These are phyloP conservation scores for Friedmanniomyces simplex DNA, from an alignment of 495 filamentous ascomycete species.

Conservation along the genomic window DNA sequence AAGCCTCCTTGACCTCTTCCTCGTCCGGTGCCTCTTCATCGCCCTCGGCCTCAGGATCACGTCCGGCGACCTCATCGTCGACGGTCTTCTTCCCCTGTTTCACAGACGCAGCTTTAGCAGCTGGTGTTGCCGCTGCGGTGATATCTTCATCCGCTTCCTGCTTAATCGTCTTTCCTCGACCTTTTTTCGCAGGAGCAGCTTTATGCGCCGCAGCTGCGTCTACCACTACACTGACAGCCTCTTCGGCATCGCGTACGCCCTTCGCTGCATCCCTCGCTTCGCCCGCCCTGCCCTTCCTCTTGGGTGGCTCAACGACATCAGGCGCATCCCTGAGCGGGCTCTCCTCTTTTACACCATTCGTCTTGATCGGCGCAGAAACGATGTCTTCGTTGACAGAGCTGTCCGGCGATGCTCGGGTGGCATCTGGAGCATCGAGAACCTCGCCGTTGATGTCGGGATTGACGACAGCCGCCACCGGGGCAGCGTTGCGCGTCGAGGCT, in stretches of 20 bases:
- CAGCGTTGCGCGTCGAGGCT: conserved; percentile 4
- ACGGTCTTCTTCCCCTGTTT: conserved; percentile 24
- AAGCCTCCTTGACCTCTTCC: conserved; percentile 36
- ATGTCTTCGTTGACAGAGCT: conserved; percentile 28
- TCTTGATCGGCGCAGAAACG: conserved; percentile 25
- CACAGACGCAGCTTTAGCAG: conserved; percentile 20
- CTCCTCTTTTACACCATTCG: conserved; percentile 5
- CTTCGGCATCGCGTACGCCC: not conserved
- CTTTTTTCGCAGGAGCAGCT: not conserved
- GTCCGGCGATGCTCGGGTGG: conserved; percentile 37
- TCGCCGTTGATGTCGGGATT: conserved; percentile 37
- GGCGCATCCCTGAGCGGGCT: conserved; percentile 25
- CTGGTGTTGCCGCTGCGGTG: conserved; percentile 16
- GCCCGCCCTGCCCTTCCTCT: conserved; percentile 12
- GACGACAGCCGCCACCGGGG: not conserved
- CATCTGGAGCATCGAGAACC: conserved; percentile 35
- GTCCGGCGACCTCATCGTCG: conserved; percentile 7
- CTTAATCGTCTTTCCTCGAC: conserved; percentile 14
- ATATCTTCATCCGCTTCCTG: conserved; percentile 23
- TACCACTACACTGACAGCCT: conserved; percentile 3
- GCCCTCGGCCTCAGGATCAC: conserved; percentile 33
- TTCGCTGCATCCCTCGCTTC: not conserved
- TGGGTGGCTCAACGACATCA: conserved; percentile 14
- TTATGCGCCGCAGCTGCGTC: conserved; percentile 1
- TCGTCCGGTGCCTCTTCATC: conserved; percentile 33